Evolutionary conservation across 495 filamentous ascomycete genomes (phyloP).

Genomic region (Penicillium desertorum): DNA sequence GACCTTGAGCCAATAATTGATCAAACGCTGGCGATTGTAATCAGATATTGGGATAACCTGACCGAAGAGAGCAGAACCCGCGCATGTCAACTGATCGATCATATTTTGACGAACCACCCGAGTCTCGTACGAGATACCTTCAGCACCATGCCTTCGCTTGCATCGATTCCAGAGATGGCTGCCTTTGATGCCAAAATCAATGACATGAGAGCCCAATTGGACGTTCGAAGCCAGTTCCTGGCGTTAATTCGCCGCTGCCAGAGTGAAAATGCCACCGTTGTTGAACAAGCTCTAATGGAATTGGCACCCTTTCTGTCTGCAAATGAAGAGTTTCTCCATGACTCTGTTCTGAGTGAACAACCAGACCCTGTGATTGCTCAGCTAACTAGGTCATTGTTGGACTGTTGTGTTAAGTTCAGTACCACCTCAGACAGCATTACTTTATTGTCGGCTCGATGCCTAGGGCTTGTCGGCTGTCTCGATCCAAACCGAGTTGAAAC

Average conservation of each 20-base stretch:
- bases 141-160: constrained; percentile 74
- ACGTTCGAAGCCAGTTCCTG: constrained; percentile 61
- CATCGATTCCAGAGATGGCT: constrained; percentile 65
- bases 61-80: constrained; percentile 55
- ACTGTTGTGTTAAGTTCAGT: constrained; percentile 78
- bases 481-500: constrained; percentile 88
- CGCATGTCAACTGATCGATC: constrained; percentile 59
- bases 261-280: constrained; percentile 82
- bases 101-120: constrained; percentile 62
- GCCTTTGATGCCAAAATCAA: constrained; percentile 63
- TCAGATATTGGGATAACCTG: constrained; percentile 74
- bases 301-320: constrained; percentile 67
- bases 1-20: constrained; percentile 79
- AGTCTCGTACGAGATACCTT: constrained; percentile 61
- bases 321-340: constrained; percentile 79
- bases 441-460: constrained; percentile 69
- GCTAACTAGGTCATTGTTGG: constrained; percentile 73
- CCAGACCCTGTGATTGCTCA: constrained; percentile 71
- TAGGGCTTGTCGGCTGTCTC: constrained; percentile 86
- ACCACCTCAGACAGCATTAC: constrained; percentile 63
- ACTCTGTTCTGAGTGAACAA: constrained; percentile 79
- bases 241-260: constrained; percentile 69
- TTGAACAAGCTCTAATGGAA: constrained; percentile 74
- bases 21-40: constrained; percentile 82
- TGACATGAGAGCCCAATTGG: constrained; percentile 58